Evolutionary conservation across 345 rosid genomes (phyloP).

Genomic region (Viola odorata): DNA sequence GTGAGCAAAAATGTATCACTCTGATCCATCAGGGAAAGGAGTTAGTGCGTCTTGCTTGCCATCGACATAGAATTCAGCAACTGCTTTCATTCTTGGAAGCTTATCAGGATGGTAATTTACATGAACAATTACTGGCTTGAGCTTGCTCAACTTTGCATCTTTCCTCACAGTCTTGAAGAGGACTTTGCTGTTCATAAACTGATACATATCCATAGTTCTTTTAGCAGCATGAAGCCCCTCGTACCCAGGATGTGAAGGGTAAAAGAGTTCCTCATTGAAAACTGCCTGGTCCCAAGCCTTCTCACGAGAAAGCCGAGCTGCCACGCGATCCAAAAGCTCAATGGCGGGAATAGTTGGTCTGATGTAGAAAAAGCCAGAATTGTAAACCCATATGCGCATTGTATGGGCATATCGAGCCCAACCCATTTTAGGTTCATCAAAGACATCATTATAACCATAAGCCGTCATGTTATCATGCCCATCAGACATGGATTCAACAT

Average conservation of each 20-base stretch:
- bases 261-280: conserved; percentile 31
- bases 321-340: conserved; percentile 29
- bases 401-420: conserved; percentile 34
- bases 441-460: conserved; percentile 25
- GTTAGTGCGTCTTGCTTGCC: conserved; percentile 75
- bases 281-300: conserved; percentile 31
- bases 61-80: conserved; percentile 58
- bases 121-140: conserved; percentile 80
- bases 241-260: conserved; percentile 22
- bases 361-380: conserved; percentile 27
- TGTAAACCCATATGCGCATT: conserved; percentile 30
- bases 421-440: conserved; percentile 28
- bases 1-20: conserved; percentile 22
- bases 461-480: conserved; percentile 26
- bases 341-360: conserved; percentile 29
- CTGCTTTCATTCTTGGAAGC: conserved; percentile 69
- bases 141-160: conserved; percentile 49
- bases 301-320: conserved; percentile 19
- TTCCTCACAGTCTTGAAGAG: conserved; percentile 43
- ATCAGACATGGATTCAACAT: conserved; percentile 31
- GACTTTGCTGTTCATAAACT: conserved; percentile 32
- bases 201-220: conserved; percentile 29
- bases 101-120: conserved; percentile 84
- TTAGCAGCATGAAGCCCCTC: conserved; percentile 24
- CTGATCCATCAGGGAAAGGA: conserved; percentile 72